A percentile compares a stretch with the other conserved stretches of the same genome.
phyloP scores from a whole-genome alignment of 1,139 yeast species.

The Magnusiomyces starmeri region DNA sequence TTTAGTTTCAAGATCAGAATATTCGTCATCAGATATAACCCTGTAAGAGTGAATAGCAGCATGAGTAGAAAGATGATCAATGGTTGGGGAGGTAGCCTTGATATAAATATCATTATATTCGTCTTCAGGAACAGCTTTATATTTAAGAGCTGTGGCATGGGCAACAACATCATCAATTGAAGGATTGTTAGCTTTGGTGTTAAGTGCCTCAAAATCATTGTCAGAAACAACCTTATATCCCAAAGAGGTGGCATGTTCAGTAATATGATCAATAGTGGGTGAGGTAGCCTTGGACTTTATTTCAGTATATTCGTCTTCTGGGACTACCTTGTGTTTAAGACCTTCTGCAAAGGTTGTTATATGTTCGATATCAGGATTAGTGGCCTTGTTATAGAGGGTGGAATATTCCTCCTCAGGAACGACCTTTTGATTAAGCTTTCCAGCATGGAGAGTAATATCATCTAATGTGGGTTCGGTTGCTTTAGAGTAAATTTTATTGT shows the following conservation, averaged over 20 bases:
- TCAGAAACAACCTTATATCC: slow-evolving; percentile 11
- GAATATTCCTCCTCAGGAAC: slow-evolving; percentile 29
- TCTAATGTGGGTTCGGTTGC: slow-evolving; percentile 11
- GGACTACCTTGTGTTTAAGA: slow-evolving; percentile 31
- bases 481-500: slow-evolving; percentile 7
- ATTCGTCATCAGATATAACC: slow-evolving; percentile 28
- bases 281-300: slow-evolving; percentile 17
- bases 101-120: neutral
- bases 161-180: slow-evolving; percentile 19
- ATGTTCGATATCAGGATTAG: slow-evolving; percentile 30
- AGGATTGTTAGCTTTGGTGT: slow-evolving; percentile 16
- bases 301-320: slow-evolving; percentile 7
- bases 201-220: slow-evolving; percentile 6
- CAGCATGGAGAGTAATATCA: neutral
- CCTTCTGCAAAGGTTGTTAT: slow-evolving; percentile 22
- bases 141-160: slow-evolving; percentile 27
- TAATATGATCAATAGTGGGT: slow-evolving; percentile 11
- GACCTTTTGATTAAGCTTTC: slow-evolving; percentile 7
- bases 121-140: slow-evolving; percentile 20
- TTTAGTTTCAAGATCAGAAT: slow-evolving; percentile 9
- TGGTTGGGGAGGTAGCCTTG: slow-evolving; percentile 6
- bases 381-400: slow-evolving; percentile 29
- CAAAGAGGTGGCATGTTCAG: slow-evolving; percentile 9
- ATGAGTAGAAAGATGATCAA: slow-evolving; percentile 1
- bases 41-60: slow-evolving; percentile 2